Conservation (phyloP, 2,329 filamentous ascomycete species). For the Paracorniculantispora psalliotae region DNA sequence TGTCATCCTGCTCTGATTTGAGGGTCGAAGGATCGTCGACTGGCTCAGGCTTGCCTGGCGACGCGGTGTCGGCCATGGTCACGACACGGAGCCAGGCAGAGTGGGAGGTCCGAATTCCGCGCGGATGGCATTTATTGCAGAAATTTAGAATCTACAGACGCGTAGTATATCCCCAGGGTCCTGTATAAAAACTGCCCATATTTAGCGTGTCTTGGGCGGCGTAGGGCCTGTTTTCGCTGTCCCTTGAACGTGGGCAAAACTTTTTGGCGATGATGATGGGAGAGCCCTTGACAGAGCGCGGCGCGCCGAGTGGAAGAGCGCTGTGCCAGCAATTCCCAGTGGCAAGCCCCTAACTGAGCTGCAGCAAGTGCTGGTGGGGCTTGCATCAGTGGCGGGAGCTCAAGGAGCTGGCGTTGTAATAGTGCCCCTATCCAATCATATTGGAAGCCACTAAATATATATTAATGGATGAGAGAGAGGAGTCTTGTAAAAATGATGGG, state of each 20-base stretch:
- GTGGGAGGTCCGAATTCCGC: constrained; percentile 46
- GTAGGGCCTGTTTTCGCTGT: constrained; percentile 38
- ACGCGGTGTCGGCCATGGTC: constrained; percentile 59
- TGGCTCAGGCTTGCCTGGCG: constrained; percentile 39
- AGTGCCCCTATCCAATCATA: background rate
- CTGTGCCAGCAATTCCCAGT: background rate
- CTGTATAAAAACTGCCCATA: constrained; percentile 50
- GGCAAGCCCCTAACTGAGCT: background rate
- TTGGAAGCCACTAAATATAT: no score
- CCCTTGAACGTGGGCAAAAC: constrained; percentile 35
- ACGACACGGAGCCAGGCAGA: constrained; percentile 38
- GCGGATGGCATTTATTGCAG: constrained; percentile 53
- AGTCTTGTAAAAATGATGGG: no score
- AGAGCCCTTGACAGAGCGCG: background rate
- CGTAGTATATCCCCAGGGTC: constrained; percentile 40
- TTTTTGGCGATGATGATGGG: constrained; percentile 27
- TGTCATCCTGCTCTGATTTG: constrained; percentile 20
- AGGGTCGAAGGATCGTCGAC: constrained; percentile 25
- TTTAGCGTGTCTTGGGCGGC: constrained; percentile 44
- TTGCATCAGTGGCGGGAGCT: background rate
- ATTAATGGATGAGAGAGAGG: no score
- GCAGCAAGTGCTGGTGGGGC: background rate
- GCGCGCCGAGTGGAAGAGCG: background rate
- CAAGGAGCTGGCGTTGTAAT: background rate
- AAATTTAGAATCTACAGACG: constrained; percentile 52